Conservation (phyloP, 169 alveolate species). For the Plasmodium blacklocki region DNA sequence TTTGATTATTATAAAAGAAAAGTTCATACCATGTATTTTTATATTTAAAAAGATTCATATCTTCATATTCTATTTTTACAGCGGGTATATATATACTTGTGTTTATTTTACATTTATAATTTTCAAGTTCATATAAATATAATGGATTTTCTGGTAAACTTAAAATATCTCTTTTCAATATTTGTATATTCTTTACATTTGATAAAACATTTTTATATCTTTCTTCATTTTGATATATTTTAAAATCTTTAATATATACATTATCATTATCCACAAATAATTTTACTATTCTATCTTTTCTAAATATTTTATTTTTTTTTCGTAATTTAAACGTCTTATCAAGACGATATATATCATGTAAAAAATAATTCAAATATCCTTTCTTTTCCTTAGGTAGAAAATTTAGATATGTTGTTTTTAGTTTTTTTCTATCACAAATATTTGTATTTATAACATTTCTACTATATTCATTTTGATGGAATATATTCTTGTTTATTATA, state of each 20-base stretch:
- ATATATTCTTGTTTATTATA: too few relatives aligned
- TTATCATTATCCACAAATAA: conserved; percentile 25
- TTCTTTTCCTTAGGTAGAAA: neutral
- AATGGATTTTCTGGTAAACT: conserved; percentile 45
- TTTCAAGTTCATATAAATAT: conserved; percentile 38
- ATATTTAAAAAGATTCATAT: conserved; percentile 44
- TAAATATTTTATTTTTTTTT: neutral
- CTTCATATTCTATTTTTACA: conserved; percentile 26
- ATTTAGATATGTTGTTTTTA: neutral
- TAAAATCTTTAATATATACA: conserved; percentile 17
- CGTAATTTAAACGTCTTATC: neutral
- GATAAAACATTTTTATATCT: conserved; percentile 43
- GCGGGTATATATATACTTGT: conserved; percentile 24
- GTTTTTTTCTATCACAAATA: too few relatives aligned
- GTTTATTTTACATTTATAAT: conserved; percentile 9
- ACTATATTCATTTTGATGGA: too few relatives aligned
- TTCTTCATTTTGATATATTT: conserved; percentile 24
- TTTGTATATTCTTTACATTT: conserved; percentile 13
- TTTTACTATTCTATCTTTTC: conserved; percentile 20
- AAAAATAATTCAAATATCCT: neutral
- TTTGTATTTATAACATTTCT: too few relatives aligned
- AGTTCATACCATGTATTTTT: conserved; percentile 75
- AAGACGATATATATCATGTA: neutral
- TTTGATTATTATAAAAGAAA: conserved; percentile 41
- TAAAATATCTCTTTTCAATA: conserved; percentile 32